Percentiles rank a stretch among this genome's conserved stretches.
Evolutionary conservation across 495 filamentous ascomycete species (phyloP).

Genomic region (Talaromyces liani): DNA sequence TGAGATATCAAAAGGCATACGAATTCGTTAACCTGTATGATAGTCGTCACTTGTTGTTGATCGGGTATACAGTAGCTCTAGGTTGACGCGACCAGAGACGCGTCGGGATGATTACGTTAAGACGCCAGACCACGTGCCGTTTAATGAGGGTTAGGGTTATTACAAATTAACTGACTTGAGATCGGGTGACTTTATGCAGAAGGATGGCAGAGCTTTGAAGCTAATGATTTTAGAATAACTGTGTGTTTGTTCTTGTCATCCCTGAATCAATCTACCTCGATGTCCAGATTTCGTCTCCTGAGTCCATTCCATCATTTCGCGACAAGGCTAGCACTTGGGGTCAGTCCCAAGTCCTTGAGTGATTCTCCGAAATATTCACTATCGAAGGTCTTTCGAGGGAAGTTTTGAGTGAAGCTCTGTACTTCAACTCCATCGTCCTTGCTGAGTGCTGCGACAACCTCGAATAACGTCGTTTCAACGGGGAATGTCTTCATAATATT

Average conservation of each 20-base stretch:
- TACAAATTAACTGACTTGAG: neutral
- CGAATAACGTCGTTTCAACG: constrained; percentile 84
- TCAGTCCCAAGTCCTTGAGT: constrained; percentile 83
- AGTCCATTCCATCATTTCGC: constrained; percentile 39
- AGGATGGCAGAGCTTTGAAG: neutral
- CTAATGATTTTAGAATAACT: neutral
- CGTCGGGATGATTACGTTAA: neutral
- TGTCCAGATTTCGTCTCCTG: constrained; percentile 5
- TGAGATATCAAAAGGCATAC: neutral
- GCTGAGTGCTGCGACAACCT: constrained; percentile 71
- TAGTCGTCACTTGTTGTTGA: neutral
- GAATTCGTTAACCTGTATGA: neutral
- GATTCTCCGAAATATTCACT: constrained; percentile 80
- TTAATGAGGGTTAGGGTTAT: neutral
- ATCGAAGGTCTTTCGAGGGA: constrained; percentile 78
- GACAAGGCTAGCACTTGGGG: constrained; percentile 82
- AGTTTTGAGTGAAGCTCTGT: constrained; percentile 72
- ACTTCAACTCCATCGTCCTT: constrained; percentile 57
- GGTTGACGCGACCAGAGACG: constrained; percentile 2
- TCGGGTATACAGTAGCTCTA: neutral
- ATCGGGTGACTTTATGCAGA: neutral
- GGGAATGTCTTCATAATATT: constrained; percentile 77
- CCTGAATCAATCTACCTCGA: neutral
- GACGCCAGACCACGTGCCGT: constrained; percentile 34
- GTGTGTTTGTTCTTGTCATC: neutral